Evolutionary conservation across 129 eudicot species (phyloP), one percentile per base, ranked within the genome.

Genomic region (Flaveria sonorensis): DNA sequence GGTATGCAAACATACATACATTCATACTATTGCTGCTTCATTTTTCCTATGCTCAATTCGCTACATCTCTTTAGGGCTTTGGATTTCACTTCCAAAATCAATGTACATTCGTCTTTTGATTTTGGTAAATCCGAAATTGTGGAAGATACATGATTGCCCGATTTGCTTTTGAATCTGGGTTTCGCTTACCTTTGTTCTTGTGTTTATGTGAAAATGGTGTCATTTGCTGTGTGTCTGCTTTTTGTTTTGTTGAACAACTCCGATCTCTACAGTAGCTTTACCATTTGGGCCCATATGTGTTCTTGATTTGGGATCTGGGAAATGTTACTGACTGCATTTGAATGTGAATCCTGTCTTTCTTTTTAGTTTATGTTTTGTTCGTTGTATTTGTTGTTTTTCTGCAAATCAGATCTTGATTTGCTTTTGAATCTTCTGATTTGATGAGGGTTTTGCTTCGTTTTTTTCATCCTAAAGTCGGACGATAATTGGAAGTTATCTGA

Each of bases 1-100:
- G 83, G 83, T 79, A 72, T 71, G 73, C 78, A 51, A 70, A 79
- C 50, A 45, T 45, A 45, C 47, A 42, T 42, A 42, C 46, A 42
- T 1, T 1, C 10, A 45, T 45, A 1, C 50, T 45, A 8, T 8
- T 45, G 65, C 73, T 71, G 48, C 72, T 75, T 61, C 50, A 76
- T 76, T 75, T 50, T 63, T 65, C 7, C 36, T 47, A 19, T 62
- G 46, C 47, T 59, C 69, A 45, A 4, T 30, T 30, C 36, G 36
- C 36, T 23, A 16, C 20, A 30, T 30, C 36, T 45, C 6, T 9
- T 74, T 75, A 47, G 80, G 80, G 72, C 80, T 75, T 75, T 19
- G 12, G 21, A 75, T 75, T 75, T 64, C 72, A 64, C 7, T 65
- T 75, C 60, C 14, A 39, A 3, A 36, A 14, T 67, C 42, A 77